These are phyloP conservation scores for Penicillium atrosanguineum DNA, from an alignment of 495 filamentous ascomycete species.

Conservation along the genomic window DNA sequence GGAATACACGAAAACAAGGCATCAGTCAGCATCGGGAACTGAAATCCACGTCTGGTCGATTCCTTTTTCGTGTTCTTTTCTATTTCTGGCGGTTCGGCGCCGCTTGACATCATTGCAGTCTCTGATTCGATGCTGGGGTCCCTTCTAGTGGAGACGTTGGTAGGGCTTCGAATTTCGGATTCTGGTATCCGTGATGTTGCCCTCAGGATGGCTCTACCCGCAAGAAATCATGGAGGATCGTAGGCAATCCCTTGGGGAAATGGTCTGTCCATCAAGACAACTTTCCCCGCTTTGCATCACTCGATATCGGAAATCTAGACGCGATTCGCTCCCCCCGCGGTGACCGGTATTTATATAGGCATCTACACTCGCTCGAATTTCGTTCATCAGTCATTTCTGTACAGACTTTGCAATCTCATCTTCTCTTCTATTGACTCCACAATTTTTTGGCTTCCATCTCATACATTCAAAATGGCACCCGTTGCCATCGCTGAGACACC, in stretches of 20 bases:
- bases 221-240: conserved; percentile 18
- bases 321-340: conserved; percentile 13
- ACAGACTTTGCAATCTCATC: neutral
- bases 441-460: neutral
- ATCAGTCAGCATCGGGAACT: conserved; percentile 31
- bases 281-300: conserved; percentile 1
- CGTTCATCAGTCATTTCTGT: neutral
- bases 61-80: too few relatives aligned
- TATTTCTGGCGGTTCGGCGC: neutral
- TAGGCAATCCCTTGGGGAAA: neutral
- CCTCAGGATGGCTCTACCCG: conserved; percentile 9
- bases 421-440: neutral
- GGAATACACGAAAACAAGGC: neutral
- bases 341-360: conserved; percentile 18
- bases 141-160: neutral
- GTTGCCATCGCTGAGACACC: conserved; percentile 28
- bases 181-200: conserved; percentile 28
- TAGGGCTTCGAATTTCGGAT: conserved; percentile 17
- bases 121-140: neutral
- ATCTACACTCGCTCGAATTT: neutral
- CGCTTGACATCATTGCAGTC: conserved; percentile 21
- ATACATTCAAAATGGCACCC: conserved; percentile 29
- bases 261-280: conserved; percentile 1
- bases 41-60: conserved; percentile 21
- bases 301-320: conserved; percentile 22